A percentile compares a stretch with the other conserved stretches of the same genome.
Conservation (phyloP, 768 basidiomycete genomes). For the Xerocomellus dryophilus region DNA sequence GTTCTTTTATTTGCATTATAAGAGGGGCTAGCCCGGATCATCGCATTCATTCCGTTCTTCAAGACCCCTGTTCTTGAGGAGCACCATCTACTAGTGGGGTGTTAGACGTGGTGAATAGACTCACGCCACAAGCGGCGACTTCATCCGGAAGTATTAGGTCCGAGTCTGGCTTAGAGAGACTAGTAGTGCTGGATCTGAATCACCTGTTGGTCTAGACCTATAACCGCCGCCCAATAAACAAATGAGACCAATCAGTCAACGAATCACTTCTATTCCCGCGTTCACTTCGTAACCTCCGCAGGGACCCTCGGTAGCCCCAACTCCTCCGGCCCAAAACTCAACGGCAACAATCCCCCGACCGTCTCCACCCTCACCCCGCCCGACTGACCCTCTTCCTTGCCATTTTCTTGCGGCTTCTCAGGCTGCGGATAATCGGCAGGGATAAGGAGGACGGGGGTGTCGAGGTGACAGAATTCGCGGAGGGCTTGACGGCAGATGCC, state of each 20-base stretch:
- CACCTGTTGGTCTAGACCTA: too few relatives aligned
- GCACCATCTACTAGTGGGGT: too few relatives aligned
- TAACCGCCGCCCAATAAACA: too few relatives aligned
- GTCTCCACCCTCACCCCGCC: conserved; percentile 60
- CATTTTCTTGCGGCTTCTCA: conserved; percentile 13
- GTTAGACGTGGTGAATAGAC: too few relatives aligned
- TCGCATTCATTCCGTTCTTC: neutral
- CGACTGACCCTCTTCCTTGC: conserved; percentile 17
- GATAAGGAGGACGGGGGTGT: conserved; percentile 71
- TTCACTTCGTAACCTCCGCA: neutral
- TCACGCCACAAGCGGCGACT: too few relatives aligned
- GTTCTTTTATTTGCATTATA: neutral
- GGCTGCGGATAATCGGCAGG: conserved; percentile 62
- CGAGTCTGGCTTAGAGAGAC: too few relatives aligned
- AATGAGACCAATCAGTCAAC: too few relatives aligned
- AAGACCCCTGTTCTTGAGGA: neutral
- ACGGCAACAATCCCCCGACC: conserved; percentile 70
- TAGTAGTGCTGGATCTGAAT: too few relatives aligned
- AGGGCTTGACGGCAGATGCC: conserved; percentile 92
- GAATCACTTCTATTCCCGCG: neutral
- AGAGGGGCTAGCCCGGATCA: neutral
- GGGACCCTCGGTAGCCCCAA: conserved; percentile 47
- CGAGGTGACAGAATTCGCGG: conserved; percentile 76
- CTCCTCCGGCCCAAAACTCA: conserved; percentile 89
- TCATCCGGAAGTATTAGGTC: too few relatives aligned